A percentile compares a stretch with the other conserved stretches of the same genome.
Conservation (phyloP, 192 early-diverging fungal genomes). For the Funneliformis mosseae region DNA sequence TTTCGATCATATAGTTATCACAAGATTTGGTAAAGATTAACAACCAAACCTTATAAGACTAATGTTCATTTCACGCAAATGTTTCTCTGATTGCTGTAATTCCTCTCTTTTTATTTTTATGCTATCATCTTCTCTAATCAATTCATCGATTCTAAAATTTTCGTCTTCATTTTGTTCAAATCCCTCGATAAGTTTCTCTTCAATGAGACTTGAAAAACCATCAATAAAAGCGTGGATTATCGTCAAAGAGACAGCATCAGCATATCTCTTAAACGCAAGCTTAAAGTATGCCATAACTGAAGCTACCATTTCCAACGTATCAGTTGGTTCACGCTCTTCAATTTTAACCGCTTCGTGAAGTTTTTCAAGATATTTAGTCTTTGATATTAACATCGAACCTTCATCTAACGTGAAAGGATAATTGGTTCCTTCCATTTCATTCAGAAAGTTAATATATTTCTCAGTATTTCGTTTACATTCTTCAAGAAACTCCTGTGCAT, state of each 20-base stretch:
- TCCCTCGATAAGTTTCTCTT: background rate
- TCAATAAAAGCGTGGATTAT: background rate
- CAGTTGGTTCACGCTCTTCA: background rate
- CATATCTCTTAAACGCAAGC: background rate
- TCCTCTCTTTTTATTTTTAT: background rate
- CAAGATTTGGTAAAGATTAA: background rate
- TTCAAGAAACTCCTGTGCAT: background rate
- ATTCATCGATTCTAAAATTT: background rate
- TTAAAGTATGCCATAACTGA: background rate
- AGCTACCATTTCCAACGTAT: background rate
- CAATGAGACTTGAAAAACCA: background rate
- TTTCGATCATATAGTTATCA: too few relatives aligned
- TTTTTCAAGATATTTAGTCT: background rate
- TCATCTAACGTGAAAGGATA: slow-evolving; percentile 24
- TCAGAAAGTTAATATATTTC: background rate
- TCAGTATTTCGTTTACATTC: background rate
- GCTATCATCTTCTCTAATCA: background rate
- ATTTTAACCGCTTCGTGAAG: background rate
- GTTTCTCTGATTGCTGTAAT: background rate
- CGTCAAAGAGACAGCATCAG: background rate
- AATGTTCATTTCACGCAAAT: background rate
- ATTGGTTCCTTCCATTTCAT: background rate
- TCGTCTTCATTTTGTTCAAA: background rate
- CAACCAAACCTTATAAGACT: background rate
- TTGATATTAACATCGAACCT: background rate